Conservation (phyloP, 2,329 filamentous ascomycete genomes). For the Scedosporium boydii region DNA sequence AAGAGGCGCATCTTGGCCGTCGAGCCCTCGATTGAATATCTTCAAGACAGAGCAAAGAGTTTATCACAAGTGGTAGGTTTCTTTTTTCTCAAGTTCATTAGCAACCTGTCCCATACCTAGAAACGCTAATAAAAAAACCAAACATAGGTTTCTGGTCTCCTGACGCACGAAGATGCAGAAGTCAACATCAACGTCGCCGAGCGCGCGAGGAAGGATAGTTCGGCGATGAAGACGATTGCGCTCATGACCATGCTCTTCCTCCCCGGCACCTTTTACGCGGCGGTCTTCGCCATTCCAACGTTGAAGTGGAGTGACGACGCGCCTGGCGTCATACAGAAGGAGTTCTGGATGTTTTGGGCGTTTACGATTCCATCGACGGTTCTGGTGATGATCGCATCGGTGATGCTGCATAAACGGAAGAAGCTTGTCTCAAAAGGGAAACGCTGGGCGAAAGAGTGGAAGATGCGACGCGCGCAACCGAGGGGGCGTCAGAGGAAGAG, state of each 20-base stretch:
- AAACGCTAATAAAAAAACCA: no score
- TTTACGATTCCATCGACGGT: slow-evolving; percentile 5
- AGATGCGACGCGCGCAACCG: no score
- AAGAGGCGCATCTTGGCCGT: slow-evolving; percentile 5
- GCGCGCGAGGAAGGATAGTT: slow-evolving; percentile 3
- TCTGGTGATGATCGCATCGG: neutral
- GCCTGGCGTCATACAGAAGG: slow-evolving; percentile 1
- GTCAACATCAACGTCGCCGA: slow-evolving; percentile 5
- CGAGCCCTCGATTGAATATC: slow-evolving; percentile 6
- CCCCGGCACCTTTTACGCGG: slow-evolving; percentile 8
- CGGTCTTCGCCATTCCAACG: slow-evolving; percentile 6
- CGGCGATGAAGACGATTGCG: slow-evolving; percentile 9
- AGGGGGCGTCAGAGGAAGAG: neutral
- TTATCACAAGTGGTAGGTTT: slow-evolving; percentile 8
- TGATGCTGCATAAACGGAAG: neutral
- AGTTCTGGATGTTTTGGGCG: slow-evolving; percentile 5
- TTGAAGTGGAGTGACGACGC: slow-evolving; percentile 1
- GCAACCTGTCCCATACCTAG: neutral
- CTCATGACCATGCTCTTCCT: slow-evolving; percentile 10
- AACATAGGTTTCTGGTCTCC: slow-evolving; percentile 6
- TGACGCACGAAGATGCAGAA: slow-evolving; percentile 9
- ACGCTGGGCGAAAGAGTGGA: neutral
- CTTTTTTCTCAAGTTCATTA: neutral
- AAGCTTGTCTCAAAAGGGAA: neutral
- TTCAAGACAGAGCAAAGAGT: slow-evolving; percentile 7